Evolutionary conservation across 2,329 filamentous ascomycete species (phyloP), one percentile per base, ranked within the genome.

Genomic region (Boeremia lycopersici): DNA sequence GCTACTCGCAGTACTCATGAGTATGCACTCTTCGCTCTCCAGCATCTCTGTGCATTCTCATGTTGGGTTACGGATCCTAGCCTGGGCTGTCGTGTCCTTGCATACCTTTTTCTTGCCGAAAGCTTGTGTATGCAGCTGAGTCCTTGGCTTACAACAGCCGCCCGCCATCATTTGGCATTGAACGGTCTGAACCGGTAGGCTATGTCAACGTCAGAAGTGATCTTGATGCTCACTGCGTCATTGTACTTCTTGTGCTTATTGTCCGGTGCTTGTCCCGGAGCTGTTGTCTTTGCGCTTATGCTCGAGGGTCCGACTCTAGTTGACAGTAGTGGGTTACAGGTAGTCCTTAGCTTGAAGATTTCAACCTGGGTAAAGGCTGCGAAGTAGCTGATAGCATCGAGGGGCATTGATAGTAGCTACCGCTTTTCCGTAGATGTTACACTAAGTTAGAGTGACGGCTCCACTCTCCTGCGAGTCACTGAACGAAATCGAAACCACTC

Each of bases 81-180:
- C 33, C 38, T 31, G 33, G 7, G 28, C 4, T 29, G 48, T 46
- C 42, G 49, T 35, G 43, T 26, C 43, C 49, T 47, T 42, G 49
- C 42, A 46, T 46, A 13, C 26, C 15, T 42, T 6, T 35, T 3
- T 13, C 11, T 8, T 36, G 17, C 50, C 50, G 38, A 47, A 39
- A 34, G 42, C 49, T 53, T 53, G 29, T 34, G 11, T 12, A 30
- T 9, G 15, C 11, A 35, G 49, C 42, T 52, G 49, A 36, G 23
- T 41, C 23, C 35, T 52, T 52, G 49, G 49, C 49, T 46, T 45
- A 52, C 49, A 26, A 4, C 10, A 15, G 15, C 17, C 23, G 29
- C 34, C 40, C 28, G 13, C 28, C 23, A 10, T 10, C 15, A 4
- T 17, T 11, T 17, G 15, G 4, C 17, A 23, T 31, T 36, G 34